Base-by-base conservation (phyloP, 1,284 basidiomycete genomes). In the Sanghuangporus sanghuang region DNA sequence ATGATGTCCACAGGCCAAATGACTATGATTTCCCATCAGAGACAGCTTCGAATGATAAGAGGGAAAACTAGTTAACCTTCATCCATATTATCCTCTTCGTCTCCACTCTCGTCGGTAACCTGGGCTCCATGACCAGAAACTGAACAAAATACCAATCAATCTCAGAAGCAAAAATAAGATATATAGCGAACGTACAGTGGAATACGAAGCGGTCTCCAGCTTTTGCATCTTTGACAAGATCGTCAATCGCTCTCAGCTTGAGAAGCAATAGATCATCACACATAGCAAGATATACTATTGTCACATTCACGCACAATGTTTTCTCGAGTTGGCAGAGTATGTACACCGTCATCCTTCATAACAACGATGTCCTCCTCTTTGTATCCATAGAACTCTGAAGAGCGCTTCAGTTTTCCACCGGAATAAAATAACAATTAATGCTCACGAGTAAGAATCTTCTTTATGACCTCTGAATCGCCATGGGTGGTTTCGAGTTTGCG, bases 171-270 rank as follows among this genome's bases (percentile, higher is more conserved):
- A 54, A 4, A 42, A 42, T 11, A 42, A 42, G 40, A n/a, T 42
- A 35, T 23, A 12, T 3, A 39, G 38, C 11, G 36, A 9, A 55
- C 66, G 63, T 61, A 68, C 67, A 68, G 49, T 68, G 65, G 40
- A 68, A 60, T 27, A 68, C 64, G 54, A 66, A 67, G n/a, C 57
- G 64, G 42, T 68, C 66, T 11, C 66, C 66, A 42, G 57, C 46
- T 23, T 63, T 55, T 3, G 66, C 64, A 48, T 64, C 59, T 42
- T 40, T 39, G 38, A 68, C 63, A 23, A 68, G 46, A 5, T 66
- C 55, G 14, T 64, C 57, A 16, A 67, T 62, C 5, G 64, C 66
- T 44, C 40, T 54, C 23, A 68, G 27, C 67, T 68, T 42, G 18
- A 36, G 27, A 59, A 59, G 38, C 21, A 2, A 44, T 42, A 21